A percentile compares a stretch with the other conserved stretches of the same genome.
Evolutionary conservation across 352 stramenopile species (phyloP).

Genomic region (Globisporangium nodosum): DNA sequence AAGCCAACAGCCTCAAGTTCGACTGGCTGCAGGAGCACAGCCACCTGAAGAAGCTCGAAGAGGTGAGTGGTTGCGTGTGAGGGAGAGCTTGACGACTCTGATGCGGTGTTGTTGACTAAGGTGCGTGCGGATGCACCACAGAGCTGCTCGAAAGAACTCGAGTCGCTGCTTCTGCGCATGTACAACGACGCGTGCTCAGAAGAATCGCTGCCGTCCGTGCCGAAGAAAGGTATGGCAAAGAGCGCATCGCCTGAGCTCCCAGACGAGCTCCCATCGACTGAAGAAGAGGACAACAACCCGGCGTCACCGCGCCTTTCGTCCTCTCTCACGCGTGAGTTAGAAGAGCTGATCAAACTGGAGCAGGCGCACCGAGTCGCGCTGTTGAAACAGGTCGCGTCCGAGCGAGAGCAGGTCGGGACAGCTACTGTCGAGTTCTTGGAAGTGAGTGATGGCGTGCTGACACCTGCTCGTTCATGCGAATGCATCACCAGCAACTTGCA

Average conservation of each 20-base stretch:
- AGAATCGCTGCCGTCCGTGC: constrained; percentile 3
- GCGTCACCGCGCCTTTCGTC: background rate
- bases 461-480: background rate
- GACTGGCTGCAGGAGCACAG: constrained; percentile 68
- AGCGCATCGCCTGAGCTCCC: background rate
- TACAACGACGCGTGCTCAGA: constrained; percentile 52
- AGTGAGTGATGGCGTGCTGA: background rate
- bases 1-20: constrained; percentile 62
- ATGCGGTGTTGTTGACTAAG: background rate
- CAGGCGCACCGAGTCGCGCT: constrained; percentile 43
- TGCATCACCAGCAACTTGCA: constrained; percentile 23
- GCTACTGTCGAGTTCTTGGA: background rate
- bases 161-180: constrained; percentile 52
- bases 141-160: constrained; percentile 56
- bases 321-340: constrained; percentile 35
- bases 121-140: constrained; percentile 11
- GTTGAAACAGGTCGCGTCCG: constrained; percentile 46
- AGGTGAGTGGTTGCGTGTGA: constrained; percentile 18
- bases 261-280: background rate
- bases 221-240: constrained; percentile 16
- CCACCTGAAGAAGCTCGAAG: constrained; percentile 57
- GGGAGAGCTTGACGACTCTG: background rate
- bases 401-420: constrained; percentile 43
- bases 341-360: constrained; percentile 44
- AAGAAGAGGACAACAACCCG: constrained; percentile 8